These are phyloP conservation scores for Psilocybe tampanensis DNA, from an alignment of 768 basidiomycete species.

Conservation along the genomic window DNA sequence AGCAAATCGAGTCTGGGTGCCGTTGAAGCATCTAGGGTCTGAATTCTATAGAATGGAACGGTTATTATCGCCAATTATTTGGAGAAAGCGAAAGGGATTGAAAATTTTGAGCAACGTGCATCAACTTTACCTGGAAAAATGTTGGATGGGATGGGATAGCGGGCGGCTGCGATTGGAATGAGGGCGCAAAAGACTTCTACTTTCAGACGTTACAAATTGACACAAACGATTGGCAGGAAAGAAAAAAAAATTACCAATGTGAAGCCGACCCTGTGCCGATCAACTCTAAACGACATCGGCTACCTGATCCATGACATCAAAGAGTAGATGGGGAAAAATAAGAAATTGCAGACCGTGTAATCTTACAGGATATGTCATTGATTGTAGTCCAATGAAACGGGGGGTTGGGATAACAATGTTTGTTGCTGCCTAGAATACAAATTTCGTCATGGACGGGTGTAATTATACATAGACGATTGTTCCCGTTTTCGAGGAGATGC, in stretches of 20 bases:
- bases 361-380: slow-evolving; percentile 4
- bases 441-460: neutral
- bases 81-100: too few relatives aligned
- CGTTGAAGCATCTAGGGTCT: neutral
- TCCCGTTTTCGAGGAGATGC: neutral
- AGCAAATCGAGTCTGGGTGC: too few relatives aligned
- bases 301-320: neutral
- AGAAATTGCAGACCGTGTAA: neutral
- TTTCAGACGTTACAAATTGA: neutral
- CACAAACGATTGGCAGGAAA: neutral
- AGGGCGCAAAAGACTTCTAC: neutral
- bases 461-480: neutral
- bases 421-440: neutral
- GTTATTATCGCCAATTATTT: neutral
- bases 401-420: neutral
- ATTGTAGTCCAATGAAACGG: neutral
- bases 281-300: neutral
- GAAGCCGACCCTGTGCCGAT: neutral
- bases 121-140: neutral
- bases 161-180: neutral
- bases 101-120: too few relatives aligned
- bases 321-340: neutral
- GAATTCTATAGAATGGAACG: neutral
- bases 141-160: neutral
- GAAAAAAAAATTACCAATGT: neutral